Evolutionary conservation across 1,284 basidiomycete genomes (phyloP), one percentile per base, ranked within the genome.

Genomic region (Ustilago shanxiensis): DNA sequence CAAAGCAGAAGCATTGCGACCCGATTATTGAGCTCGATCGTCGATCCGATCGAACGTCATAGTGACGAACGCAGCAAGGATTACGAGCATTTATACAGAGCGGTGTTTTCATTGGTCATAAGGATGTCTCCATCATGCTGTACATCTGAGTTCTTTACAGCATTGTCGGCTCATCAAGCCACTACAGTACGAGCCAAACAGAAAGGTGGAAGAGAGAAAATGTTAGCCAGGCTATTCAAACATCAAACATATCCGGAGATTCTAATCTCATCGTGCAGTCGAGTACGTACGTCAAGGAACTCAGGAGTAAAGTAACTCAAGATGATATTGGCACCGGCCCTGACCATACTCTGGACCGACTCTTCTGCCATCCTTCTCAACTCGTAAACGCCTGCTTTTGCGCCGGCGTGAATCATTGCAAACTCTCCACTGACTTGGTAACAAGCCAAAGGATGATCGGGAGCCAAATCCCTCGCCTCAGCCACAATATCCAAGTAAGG

Each of bases 401-500:
- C 96, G 31, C 95, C 96, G 0, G 97, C 96, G 65, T 93, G 91
- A 29, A 99, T 89, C 95, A 98, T 98, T 4, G 96, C 95, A 82
- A 93, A 99, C 87, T 99, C 97, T 11, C 97, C 97, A 52, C 77
- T 83, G 11, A 86, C 83, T 71, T 88, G 87, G 87, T 99, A 99
- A 83, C 93, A 94, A 0, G 97, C 97, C 28, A 96, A 89, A 1
- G 95, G 95, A 81, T 94, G 91, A 85, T 97, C 91, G 0, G 91
- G 91, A 1, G 93, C 92, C 47, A 98, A 89, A 75, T 92, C 87
- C 0, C 92, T 90, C 24, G 95, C 95, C 83, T 98, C 95, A 37
- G 92, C 90, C 70, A 99, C 92, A 86, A 99, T 92, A 87, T 99
- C 97, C 56, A 99, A 92, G 88, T 99, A 99, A 0, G 95, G 95